These are phyloP conservation scores for Sugiyamaella novakii DNA, from an alignment of 1,139 yeast genomes.

Conservation along the genomic window DNA sequence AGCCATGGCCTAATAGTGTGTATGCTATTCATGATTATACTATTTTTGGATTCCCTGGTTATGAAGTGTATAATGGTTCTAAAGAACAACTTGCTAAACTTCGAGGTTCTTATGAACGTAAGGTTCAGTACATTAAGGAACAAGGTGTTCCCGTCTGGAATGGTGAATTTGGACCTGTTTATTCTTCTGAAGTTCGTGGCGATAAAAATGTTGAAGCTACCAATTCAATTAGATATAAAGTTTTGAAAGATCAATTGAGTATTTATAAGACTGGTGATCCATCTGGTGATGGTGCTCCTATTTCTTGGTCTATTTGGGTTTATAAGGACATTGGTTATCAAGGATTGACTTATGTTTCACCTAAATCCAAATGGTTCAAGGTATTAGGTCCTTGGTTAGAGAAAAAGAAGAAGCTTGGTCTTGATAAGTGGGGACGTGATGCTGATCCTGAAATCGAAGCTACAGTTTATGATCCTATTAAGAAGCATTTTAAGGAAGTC, in stretches of 20 bases:
- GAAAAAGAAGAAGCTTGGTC: slow-evolving; percentile 49
- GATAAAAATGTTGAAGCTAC: slow-evolving; percentile 45
- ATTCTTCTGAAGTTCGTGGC: slow-evolving; percentile 49
- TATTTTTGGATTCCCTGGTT: slow-evolving; percentile 45
- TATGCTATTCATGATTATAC: slow-evolving; percentile 52
- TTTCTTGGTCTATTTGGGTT: slow-evolving; percentile 54
- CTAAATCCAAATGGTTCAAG: slow-evolving; percentile 48
- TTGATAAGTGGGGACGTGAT: slow-evolving; percentile 54
- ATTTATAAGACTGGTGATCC: slow-evolving; percentile 50
- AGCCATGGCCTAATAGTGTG: slow-evolving; percentile 45
- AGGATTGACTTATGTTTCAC: slow-evolving; percentile 50
- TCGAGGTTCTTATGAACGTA: slow-evolving; percentile 44
- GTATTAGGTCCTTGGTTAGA: slow-evolving; percentile 47
- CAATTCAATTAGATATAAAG: slow-evolving; percentile 46
- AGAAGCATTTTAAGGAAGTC: slow-evolving; percentile 44
- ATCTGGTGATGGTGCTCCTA: slow-evolving; percentile 50
- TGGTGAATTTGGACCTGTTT: slow-evolving; percentile 56
- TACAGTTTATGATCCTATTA: slow-evolving; percentile 42
- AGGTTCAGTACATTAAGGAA: slow-evolving; percentile 46
- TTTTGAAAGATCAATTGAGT: slow-evolving; percentile 49
- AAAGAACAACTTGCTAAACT: slow-evolving; percentile 42
- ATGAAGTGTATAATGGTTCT: slow-evolving; percentile 42
- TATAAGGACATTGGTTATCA: slow-evolving; percentile 55
- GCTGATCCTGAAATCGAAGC: slow-evolving; percentile 45
- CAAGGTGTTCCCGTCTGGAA: slow-evolving; percentile 52